A percentile compares a stretch with the other conserved stretches of the same genome.
Evolutionary conservation across 169 alveolate genomes (phyloP).

Genomic region (Plasmodium coatneyi): DNA sequence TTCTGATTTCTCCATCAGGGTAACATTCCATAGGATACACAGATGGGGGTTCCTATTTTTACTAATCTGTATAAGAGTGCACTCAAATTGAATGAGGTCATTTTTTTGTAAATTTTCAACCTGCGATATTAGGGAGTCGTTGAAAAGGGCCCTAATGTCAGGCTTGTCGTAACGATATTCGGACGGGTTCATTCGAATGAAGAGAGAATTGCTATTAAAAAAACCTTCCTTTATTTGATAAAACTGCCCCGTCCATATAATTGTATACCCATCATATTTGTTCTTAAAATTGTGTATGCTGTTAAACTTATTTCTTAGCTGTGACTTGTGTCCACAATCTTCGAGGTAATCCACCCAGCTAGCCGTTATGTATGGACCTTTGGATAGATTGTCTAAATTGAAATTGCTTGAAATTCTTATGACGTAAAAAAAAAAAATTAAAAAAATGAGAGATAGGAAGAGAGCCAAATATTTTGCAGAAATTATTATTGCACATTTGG

Average conservation of each 20-base stretch:
- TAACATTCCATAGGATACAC: constrained; percentile 43
- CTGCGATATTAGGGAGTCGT: constrained; percentile 10
- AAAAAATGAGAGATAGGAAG: constrained; percentile 32
- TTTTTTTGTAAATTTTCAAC: constrained; percentile 59
- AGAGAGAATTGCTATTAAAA: constrained; percentile 33
- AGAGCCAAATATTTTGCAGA: constrained; percentile 62
- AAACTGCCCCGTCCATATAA: constrained; percentile 29
- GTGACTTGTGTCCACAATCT: constrained; percentile 62
- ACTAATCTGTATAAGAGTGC: constrained; percentile 47
- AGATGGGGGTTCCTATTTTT: constrained; percentile 43
- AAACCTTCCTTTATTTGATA: constrained; percentile 52
- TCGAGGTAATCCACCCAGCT: constrained; percentile 57
- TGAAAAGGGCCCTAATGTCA: constrained; percentile 42
- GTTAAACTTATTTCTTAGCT: constrained; percentile 46
- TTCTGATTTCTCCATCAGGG: constrained; percentile 7
- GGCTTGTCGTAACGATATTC: constrained; percentile 47
- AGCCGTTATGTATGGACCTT: constrained; percentile 39
- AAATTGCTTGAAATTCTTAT: constrained; percentile 38
- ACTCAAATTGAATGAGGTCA: constrained; percentile 41
- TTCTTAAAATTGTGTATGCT: constrained; percentile 40
- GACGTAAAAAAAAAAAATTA: constrained; percentile 56
- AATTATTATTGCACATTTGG: constrained; percentile 55
- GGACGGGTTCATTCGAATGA: constrained; percentile 57
- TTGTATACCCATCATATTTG: constrained; percentile 42
- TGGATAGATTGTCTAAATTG: constrained; percentile 30